These are phyloP conservation scores for Chaetoscypha palmicola DNA, from an alignment of 2,329 filamentous ascomycete genomes.

Conservation along the genomic window DNA sequence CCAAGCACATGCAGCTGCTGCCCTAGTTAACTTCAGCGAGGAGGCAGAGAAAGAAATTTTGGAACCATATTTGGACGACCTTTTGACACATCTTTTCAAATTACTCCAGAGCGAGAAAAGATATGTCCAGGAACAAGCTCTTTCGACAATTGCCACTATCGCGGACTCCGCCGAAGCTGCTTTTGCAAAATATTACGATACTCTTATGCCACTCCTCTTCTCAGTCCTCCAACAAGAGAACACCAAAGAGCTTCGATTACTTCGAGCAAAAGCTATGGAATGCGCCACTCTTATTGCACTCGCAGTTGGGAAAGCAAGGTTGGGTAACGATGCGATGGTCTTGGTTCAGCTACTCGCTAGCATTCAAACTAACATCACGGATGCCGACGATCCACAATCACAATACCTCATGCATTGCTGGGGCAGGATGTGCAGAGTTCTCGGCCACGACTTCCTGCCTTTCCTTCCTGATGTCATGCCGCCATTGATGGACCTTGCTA, in stretches of 20 bases:
- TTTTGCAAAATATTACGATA: constrained; percentile 92
- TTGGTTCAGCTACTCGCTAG: constrained; percentile 80
- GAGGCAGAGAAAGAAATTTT: constrained; percentile 89
- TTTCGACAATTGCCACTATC: constrained; percentile 97
- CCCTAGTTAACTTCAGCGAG: constrained; percentile 97
- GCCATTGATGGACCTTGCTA: constrained; percentile 80
- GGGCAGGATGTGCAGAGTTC: constrained; percentile 96
- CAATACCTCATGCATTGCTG: constrained; percentile 98
- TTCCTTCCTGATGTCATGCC: constrained; percentile 93
- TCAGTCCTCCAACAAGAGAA: constrained; percentile 83
- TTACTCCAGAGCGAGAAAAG: constrained; percentile 87
- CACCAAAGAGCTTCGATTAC: constrained; percentile 83
- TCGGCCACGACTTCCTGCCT: constrained; percentile 83
- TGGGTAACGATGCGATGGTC: constrained; percentile 79
- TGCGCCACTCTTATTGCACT: constrained; percentile 94
- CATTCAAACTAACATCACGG: constrained; percentile 80
- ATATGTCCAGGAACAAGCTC: constrained; percentile 94
- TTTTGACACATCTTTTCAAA: constrained; percentile 78
- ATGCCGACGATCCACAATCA: constrained; percentile 89
- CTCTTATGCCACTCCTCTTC: constrained; percentile 90
- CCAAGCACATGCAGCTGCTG: constrained; percentile 95
- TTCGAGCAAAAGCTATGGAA: constrained; percentile 98
- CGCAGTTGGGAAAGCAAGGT: constrained; percentile 87
- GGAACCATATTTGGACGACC: constrained; percentile 85
- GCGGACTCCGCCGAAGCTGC: constrained; percentile 96